These are phyloP conservation scores for Toxicodendron radicans DNA, from an alignment of 345 rosid genomes.

Conservation along the genomic window DNA sequence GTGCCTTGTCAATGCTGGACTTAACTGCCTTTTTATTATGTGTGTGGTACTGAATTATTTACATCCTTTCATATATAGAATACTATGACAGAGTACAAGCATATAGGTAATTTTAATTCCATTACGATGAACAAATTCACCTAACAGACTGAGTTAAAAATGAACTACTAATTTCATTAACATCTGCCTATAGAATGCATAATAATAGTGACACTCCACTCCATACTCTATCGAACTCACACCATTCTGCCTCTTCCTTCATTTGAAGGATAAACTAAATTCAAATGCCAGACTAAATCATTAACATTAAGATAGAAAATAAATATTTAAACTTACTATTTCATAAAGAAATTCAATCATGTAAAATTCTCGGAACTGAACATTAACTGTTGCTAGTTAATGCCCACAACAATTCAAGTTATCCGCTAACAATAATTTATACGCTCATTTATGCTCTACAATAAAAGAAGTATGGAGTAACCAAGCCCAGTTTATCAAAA, in stretches of 20 bases:
- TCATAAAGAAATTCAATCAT: not conserved
- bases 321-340: not conserved
- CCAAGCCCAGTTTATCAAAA: not conserved
- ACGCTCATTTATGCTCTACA: too few relatives aligned
- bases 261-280: not conserved
- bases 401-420: too few relatives aligned
- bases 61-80: not conserved
- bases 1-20: constrained; percentile 18
- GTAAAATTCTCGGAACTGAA: too few relatives aligned
- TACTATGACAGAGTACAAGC: not conserved
- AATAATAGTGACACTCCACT: not conserved
- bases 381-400: too few relatives aligned
- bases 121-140: not conserved
- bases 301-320: not conserved
- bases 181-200: not conserved
- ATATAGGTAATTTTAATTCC: constrained; percentile 14
- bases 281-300: constrained; percentile 3
- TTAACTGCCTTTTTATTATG: constrained; percentile 5
- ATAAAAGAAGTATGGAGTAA: not conserved
- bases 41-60: constrained; percentile 3
- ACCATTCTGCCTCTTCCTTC: not conserved
- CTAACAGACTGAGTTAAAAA: not conserved
- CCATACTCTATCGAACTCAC: not conserved
- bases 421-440: too few relatives aligned
- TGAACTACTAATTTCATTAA: not conserved